Percentiles rank a stretch among this genome's conserved stretches.
These are phyloP conservation scores for Auriculariales sp. DNA, from an alignment of 768 basidiomycete species.

Conservation along the genomic window DNA sequence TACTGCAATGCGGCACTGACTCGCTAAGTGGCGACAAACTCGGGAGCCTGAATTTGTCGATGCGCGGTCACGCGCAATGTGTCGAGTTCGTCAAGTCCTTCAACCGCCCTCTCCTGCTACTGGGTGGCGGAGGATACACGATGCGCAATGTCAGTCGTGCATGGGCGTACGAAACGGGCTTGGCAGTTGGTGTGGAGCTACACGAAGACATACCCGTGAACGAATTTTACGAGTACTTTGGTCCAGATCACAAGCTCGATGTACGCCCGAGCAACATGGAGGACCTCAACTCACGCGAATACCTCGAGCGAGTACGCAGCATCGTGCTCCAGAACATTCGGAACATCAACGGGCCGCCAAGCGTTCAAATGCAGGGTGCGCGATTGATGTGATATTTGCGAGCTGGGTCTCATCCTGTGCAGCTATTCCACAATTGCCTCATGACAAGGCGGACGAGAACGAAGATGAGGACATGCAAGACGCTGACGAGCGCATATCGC, in stretches of 20 bases:
- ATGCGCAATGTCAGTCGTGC: slow-evolving; percentile 94
- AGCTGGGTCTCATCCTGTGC: neutral
- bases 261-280: slow-evolving; percentile 91
- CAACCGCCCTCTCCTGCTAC: slow-evolving; percentile 80
- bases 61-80: slow-evolving; percentile 95
- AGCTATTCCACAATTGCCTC: slow-evolving; percentile 78
- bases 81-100: slow-evolving; percentile 96
- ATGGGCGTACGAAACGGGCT: slow-evolving; percentile 96
- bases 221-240: slow-evolving; percentile 99
- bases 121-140: slow-evolving; percentile 97
- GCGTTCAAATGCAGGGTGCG: slow-evolving; percentile 81
- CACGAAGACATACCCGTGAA: slow-evolving; percentile 93
- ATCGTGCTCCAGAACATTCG: slow-evolving; percentile 87
- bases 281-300: slow-evolving; percentile 85
- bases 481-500: slow-evolving; percentile 61
- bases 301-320: slow-evolving; percentile 82
- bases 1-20: slow-evolving; percentile 95
- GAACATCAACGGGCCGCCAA: slow-evolving; percentile 75
- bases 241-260: slow-evolving; percentile 91
- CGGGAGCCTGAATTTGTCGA: slow-evolving; percentile 90
- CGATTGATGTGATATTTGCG: neutral
- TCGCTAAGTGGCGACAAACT: slow-evolving; percentile 93
- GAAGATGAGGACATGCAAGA: slow-evolving; percentile 74
- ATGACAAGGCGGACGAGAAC: slow-evolving; percentile 74
- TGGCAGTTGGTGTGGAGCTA: slow-evolving; percentile 94